Conservation (phyloP, 345 rosid genomes). For the Isatis tinctoria region DNA sequence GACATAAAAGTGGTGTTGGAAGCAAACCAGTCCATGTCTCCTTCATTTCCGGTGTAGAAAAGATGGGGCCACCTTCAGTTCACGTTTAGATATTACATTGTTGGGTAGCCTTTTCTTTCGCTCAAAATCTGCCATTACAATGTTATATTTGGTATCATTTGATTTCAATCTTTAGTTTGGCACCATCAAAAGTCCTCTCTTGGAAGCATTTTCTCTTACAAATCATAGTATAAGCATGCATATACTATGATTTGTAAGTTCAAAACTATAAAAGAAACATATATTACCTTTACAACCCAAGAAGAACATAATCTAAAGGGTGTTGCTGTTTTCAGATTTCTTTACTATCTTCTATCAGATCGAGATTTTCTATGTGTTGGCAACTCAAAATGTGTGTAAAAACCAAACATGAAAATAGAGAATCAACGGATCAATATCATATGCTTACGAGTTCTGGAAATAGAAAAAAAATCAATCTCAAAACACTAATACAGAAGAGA, state of each 20-base stretch:
- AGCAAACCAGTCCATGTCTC: slow-evolving; percentile 81
- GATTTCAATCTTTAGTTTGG: neutral
- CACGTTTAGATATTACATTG: too few species aligned
- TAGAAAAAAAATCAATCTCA: neutral
- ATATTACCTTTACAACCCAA: too few species aligned
- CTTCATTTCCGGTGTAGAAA: slow-evolving; percentile 85
- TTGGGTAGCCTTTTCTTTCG: too few species aligned
- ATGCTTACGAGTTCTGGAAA: neutral
- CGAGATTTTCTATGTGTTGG: neutral
- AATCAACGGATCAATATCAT: slow-evolving; percentile 4
- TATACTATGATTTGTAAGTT: too few species aligned
- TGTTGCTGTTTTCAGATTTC: neutral
- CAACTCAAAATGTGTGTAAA: neutral
- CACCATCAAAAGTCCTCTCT: too few species aligned
- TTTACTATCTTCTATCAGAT: neutral
- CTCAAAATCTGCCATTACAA: too few species aligned
- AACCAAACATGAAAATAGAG: neutral
- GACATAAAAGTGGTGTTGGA: slow-evolving; percentile 72
- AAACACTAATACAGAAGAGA: slow-evolving; percentile 12
- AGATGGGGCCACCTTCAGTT: slow-evolving; percentile 59
- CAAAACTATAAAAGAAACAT: too few species aligned
- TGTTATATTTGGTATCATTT: too few species aligned
- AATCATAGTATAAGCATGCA: too few species aligned
- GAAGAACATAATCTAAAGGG: too few species aligned
- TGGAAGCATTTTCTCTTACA: too few species aligned